phyloP scores from a whole-genome alignment of 495 filamentous ascomycete species.

The Hypomontagnella submonticulosa region DNA sequence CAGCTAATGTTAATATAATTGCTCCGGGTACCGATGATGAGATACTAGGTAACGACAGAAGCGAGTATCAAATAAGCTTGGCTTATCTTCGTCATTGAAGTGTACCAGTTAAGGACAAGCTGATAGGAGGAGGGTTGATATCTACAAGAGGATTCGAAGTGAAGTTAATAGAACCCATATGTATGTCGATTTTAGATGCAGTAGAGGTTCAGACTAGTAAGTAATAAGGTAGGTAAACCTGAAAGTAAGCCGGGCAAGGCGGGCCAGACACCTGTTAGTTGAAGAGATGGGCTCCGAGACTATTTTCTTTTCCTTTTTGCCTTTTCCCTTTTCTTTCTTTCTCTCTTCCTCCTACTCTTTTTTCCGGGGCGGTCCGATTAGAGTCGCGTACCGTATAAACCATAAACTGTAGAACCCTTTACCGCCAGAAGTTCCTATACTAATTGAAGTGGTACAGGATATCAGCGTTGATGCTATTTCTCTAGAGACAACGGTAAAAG shows the following conservation, averaged over 20 bases:
- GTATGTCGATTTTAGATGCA: constrained; percentile 23
- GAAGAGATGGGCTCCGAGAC: constrained; percentile 21
- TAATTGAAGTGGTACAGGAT: constrained; percentile 33
- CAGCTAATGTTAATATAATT: constrained; percentile 31
- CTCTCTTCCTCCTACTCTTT: constrained; percentile 1
- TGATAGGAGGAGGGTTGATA: constrained; percentile 28
- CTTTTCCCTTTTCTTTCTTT: background rate
- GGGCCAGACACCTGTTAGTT: constrained; percentile 20
- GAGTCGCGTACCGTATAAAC: constrained; percentile 15
- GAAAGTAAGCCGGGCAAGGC: constrained; percentile 18
- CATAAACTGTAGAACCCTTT: too few species aligned
- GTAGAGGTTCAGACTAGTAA: constrained; percentile 18
- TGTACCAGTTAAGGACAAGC: constrained; percentile 26
- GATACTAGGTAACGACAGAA: constrained; percentile 60
- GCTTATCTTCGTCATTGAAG: constrained; percentile 64
- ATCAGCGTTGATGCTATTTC: constrained; percentile 8
- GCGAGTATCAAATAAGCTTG: constrained; percentile 63
- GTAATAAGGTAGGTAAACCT: constrained; percentile 6
- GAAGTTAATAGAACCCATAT: constrained; percentile 33
- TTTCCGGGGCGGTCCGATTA: background rate
- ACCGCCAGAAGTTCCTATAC: constrained; percentile 33
- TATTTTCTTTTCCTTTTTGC: background rate
- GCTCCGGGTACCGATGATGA: constrained; percentile 32
- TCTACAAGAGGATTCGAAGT: constrained; percentile 25
- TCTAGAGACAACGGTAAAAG: constrained; percentile 21